phyloP scores from a whole-genome alignment of 2,329 filamentous ascomycete genomes.

The Claviceps arundinis region DNA sequence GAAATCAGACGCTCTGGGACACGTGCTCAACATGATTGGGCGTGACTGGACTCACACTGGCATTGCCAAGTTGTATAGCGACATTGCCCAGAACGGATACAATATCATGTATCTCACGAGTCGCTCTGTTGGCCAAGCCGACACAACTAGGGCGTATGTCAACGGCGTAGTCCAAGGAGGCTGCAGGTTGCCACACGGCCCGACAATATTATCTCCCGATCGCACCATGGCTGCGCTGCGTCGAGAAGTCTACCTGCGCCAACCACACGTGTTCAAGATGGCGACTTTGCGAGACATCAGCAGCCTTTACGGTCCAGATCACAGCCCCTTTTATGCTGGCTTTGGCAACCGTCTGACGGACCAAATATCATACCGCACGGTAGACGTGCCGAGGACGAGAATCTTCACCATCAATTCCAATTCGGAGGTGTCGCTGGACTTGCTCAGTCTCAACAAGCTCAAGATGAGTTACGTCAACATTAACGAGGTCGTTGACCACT shows the following conservation, averaged over 20 bases:
- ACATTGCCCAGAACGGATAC: conserved; percentile 91
- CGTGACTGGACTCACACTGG: conserved; percentile 96
- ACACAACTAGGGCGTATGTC: conserved; percentile 79
- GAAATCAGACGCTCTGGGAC: conserved; percentile 87
- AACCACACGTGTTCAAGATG: conserved; percentile 99
- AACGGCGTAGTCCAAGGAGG: conserved; percentile 81
- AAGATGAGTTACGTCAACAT: conserved; percentile 96
- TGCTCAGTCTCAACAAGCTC: conserved; percentile 83
- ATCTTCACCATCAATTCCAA: conserved; percentile 99
- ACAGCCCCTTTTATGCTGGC: conserved; percentile 86
- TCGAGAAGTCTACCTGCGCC: conserved; percentile 85
- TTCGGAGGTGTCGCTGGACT: conserved; percentile 82
- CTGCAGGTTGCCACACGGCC: conserved; percentile 74
- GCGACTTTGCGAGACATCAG: conserved; percentile 90
- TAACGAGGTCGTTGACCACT: conserved; percentile 94
- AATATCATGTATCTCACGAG: conserved; percentile 98
- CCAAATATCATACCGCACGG: conserved; percentile 86
- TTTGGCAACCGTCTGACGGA: conserved; percentile 96
- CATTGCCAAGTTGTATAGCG: conserved; percentile 92
- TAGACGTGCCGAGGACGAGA: conserved; percentile 84
- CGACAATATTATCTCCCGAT: conserved; percentile 90
- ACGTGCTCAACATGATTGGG: conserved; percentile 92
- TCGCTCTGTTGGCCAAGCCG: conserved; percentile 83
- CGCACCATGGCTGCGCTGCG: conserved; percentile 86
- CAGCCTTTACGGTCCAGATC: conserved; percentile 64